Percentiles rank a stretch among this genome's conserved stretches.
Conservation (phyloP, 2,329 filamentous ascomycete genomes). For the Huntiella decipiens region DNA sequence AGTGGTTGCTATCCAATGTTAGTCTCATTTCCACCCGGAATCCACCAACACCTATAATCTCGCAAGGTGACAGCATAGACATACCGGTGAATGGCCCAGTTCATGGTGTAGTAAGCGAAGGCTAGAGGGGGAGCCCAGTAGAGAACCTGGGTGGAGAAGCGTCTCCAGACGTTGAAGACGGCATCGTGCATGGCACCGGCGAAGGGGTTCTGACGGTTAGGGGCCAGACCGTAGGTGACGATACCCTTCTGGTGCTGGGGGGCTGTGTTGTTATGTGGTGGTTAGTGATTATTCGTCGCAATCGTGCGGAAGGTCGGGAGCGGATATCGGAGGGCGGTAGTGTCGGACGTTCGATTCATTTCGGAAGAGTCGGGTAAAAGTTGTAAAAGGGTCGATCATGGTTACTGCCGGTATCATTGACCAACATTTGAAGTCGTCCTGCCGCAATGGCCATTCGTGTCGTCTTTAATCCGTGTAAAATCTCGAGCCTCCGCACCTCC, state of each 20-base stretch:
- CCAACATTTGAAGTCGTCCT: no score
- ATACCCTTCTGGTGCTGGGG: slow-evolving; percentile 44
- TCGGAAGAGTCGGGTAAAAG: not conserved
- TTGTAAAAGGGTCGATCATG: no score
- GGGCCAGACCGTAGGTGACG: slow-evolving; percentile 53
- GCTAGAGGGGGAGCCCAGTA: slow-evolving; percentile 71
- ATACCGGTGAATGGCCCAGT: slow-evolving; percentile 84
- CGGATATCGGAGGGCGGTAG: not conserved
- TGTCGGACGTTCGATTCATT: not conserved
- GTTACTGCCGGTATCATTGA: no score
- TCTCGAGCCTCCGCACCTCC: no score
- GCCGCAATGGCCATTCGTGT: no score
- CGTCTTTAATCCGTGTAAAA: no score
- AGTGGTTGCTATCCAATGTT: slow-evolving; percentile 44
- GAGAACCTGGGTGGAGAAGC: slow-evolving; percentile 69
- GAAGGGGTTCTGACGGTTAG: slow-evolving; percentile 78
- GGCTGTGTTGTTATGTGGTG: slow-evolving; percentile 22
- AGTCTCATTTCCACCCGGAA: not conserved
- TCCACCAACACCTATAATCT: not conserved
- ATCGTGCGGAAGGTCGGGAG: no score
- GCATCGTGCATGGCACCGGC: slow-evolving; percentile 61
- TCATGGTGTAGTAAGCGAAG: slow-evolving; percentile 61
- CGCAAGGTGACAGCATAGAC: slow-evolving; percentile 14
- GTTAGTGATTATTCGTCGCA: not conserved
- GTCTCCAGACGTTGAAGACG: slow-evolving; percentile 88